phyloP scores from a whole-genome alignment of 768 basidiomycete species.

The Rhizopogon salebrosus region DNA sequence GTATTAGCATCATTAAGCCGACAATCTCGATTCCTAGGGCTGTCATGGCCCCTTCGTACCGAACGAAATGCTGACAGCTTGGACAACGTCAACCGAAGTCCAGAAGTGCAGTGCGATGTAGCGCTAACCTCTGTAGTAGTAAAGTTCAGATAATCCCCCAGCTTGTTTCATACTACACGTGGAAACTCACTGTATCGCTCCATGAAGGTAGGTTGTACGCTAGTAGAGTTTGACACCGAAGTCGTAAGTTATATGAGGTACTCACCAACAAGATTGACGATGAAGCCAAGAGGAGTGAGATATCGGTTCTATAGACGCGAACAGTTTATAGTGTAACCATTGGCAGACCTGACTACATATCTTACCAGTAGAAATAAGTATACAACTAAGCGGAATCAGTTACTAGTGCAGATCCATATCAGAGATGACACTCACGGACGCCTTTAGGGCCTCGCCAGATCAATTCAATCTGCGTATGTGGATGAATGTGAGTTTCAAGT shows the following conservation, averaged over 20 bases:
- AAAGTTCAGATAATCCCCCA: constrained; percentile 1
- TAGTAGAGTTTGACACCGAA: not conserved
- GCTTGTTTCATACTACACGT: not conserved
- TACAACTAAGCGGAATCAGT: constrained; percentile 15
- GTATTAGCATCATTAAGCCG: constrained; percentile 40
- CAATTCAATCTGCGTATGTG: constrained; percentile 21
- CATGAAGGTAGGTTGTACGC: constrained; percentile 14
- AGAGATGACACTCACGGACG: constrained; percentile 14
- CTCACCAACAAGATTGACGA: constrained; percentile 44
- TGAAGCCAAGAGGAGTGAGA: constrained; percentile 56
- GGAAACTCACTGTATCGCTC: not conserved
- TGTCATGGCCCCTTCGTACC: constrained; percentile 45
- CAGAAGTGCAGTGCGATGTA: not conserved
- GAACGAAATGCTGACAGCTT: constrained; percentile 43
- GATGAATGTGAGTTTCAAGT: not conserved
- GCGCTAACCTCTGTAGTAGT: not conserved
- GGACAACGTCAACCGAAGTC: not conserved
- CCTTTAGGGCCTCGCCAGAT: constrained; percentile 27
- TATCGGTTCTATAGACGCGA: constrained; percentile 49
- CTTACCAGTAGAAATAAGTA: constrained; percentile 34
- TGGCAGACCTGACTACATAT: not conserved
- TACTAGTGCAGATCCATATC: constrained; percentile 39
- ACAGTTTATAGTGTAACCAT: not conserved
- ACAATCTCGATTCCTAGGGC: constrained; percentile 34
- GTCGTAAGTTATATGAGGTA: not conserved